Evolutionary conservation across 768 basidiomycete genomes (phyloP).

Genomic region (Paxillus involutus): DNA sequence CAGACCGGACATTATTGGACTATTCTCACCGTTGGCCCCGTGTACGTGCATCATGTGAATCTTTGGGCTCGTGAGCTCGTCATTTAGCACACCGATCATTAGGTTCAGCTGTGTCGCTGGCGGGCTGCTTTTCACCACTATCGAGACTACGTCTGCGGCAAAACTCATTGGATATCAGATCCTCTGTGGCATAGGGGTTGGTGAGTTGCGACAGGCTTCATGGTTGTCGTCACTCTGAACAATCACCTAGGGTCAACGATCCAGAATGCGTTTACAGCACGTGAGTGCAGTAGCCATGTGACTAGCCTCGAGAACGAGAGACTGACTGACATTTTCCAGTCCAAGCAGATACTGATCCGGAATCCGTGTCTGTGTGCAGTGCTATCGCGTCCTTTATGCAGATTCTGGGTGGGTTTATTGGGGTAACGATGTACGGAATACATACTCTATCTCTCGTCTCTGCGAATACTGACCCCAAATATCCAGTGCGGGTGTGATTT

Average conservation of each 20-base stretch:
- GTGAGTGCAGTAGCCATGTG: not conserved
- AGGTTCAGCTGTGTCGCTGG: slow-evolving; percentile 15
- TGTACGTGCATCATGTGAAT: slow-evolving; percentile 1
- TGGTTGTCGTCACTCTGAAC: not conserved
- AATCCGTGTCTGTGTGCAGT: slow-evolving; percentile 4
- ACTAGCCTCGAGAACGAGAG: not conserved
- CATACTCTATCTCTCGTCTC: not conserved
- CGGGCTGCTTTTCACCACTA: slow-evolving; percentile 9
- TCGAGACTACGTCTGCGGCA: slow-evolving; percentile 5
- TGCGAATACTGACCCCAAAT: not conserved
- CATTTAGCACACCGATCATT: not conserved
- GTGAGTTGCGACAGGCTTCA: not conserved
- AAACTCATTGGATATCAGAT: slow-evolving; percentile 11
- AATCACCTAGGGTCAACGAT: not conserved
- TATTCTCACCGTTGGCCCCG: slow-evolving; percentile 12
- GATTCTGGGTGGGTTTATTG: slow-evolving; percentile 13
- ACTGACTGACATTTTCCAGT: not conserved
- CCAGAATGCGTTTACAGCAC: slow-evolving; percentile 12
- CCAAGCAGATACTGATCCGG: slow-evolving; percentile 5
- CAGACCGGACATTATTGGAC: slow-evolving; percentile 14
- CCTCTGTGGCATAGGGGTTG: slow-evolving; percentile 12
- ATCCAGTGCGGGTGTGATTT: slow-evolving; percentile 7
- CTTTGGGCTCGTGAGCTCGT: not conserved
- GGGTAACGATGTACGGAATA: slow-evolving; percentile 4
- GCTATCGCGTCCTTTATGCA: slow-evolving; percentile 11